These are phyloP conservation scores for Nitzschia sp. DNA, from an alignment of 108 stramenopile species.

Conservation along the genomic window DNA sequence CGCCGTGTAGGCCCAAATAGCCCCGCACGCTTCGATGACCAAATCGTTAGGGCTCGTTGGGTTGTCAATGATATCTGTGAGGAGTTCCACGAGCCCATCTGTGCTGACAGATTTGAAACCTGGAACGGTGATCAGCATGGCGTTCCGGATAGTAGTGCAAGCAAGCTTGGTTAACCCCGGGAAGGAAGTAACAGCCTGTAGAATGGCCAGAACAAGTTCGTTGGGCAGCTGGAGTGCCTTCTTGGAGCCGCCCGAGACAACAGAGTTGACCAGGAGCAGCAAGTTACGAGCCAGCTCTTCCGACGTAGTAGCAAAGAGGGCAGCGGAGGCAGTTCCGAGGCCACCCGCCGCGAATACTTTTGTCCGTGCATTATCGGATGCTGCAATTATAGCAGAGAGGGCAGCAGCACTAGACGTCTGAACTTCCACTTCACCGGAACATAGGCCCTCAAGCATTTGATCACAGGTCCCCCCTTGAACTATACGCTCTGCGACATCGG, in stretches of 20 bases:
- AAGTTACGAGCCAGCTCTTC: background rate
- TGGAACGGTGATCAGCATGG: background rate
- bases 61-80: conserved; percentile 4
- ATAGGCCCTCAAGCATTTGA: conserved; percentile 10
- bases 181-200: conserved; percentile 1
- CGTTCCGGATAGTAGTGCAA: conserved; percentile 6
- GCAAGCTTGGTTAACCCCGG: background rate
- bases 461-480: background rate
- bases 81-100: conserved; percentile 5
- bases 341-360: background rate
- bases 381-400: background rate
- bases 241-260: background rate
- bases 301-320: conserved; percentile 1
- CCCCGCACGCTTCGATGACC: conserved; percentile 25
- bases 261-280: conserved; percentile 12
- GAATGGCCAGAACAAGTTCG: conserved; percentile 17
- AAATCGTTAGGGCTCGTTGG: background rate
- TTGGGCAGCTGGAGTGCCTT: conserved; percentile 8
- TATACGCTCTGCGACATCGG: conserved; percentile 8
- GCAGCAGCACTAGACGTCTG: conserved; percentile 3
- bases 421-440: background rate
- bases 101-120: background rate
- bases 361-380: background rate
- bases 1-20: conserved; percentile 35
- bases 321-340: conserved; percentile 9